These are phyloP conservation scores for Pterulicium gracile DNA, from an alignment of 1,284 basidiomycete species.

Conservation along the genomic window DNA sequence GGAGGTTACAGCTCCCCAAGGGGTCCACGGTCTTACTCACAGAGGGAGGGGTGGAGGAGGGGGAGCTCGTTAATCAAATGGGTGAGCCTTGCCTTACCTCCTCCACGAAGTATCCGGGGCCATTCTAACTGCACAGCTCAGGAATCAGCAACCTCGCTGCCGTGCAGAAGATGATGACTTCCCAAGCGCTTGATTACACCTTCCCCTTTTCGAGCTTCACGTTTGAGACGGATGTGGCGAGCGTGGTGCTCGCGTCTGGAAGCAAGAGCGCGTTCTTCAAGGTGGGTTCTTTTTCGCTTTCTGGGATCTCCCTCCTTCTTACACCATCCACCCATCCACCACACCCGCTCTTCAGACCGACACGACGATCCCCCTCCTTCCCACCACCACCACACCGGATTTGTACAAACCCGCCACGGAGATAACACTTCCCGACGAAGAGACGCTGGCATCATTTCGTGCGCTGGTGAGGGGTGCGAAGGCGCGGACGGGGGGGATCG, in stretches of 20 bases:
- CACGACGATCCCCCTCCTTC: constrained; percentile 36
- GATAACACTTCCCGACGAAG: constrained; percentile 31
- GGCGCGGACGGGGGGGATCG: constrained; percentile 29
- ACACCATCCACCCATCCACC: background rate
- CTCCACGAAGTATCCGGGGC: background rate
- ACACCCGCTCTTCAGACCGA: constrained; percentile 35
- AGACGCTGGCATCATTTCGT: constrained; percentile 42
- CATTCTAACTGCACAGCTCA: constrained; percentile 13
- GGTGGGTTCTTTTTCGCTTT: constrained; percentile 22
- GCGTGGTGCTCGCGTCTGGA: constrained; percentile 58
- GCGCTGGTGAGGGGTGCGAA: constrained; percentile 43
- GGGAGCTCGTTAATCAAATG: constrained; percentile 54
- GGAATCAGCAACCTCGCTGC: constrained; percentile 62
- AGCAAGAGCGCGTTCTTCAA: constrained; percentile 58
- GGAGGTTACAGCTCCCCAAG: constrained; percentile 61
- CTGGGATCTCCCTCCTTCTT: constrained; percentile 3
- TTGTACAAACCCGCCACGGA: constrained; percentile 37
- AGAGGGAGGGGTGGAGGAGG: constrained; percentile 59
- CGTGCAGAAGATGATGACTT: constrained; percentile 56
- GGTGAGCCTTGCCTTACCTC: constrained; percentile 7
- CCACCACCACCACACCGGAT: constrained; percentile 12
- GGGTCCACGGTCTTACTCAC: constrained; percentile 58
- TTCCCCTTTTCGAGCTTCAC: constrained; percentile 74
- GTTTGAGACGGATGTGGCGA: constrained; percentile 65
- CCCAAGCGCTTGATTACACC: constrained; percentile 65